Evolutionary conservation across 176 grass and related monocot genomes (phyloP).

Genomic region (Oryza coarctata): DNA sequence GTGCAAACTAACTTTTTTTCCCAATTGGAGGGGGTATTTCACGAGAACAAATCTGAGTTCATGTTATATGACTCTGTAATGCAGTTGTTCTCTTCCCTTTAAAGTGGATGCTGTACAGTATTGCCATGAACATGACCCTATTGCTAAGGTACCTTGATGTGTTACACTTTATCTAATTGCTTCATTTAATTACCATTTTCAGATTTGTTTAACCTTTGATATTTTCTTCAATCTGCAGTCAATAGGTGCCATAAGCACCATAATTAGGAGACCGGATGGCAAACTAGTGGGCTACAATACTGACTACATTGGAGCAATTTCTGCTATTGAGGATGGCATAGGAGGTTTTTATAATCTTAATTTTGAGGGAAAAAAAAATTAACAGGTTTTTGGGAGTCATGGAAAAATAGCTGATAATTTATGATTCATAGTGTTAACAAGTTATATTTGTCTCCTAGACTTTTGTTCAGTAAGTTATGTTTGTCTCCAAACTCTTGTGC

Average conservation of each 20-base stretch:
- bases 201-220: constrained; percentile 32
- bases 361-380: too few relatives aligned
- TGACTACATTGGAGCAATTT: constrained; percentile 95
- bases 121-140: constrained; percentile 79
- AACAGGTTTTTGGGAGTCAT: background rate
- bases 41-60: constrained; percentile 20
- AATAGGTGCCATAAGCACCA: constrained; percentile 95
- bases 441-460: too few relatives aligned
- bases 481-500: too few relatives aligned
- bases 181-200: constrained; percentile 27
- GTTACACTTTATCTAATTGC: constrained; percentile 11
- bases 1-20: background rate
- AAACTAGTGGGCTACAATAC: constrained; percentile 96
- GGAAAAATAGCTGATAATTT: constrained; percentile 16
- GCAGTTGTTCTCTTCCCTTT: constrained; percentile 87
- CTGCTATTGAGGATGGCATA: constrained; percentile 96
- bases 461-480: too few relatives aligned
- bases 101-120: constrained; percentile 80
- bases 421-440: too few relatives aligned
- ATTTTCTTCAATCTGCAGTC: constrained; percentile 54
- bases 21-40: background rate
- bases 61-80: constrained; percentile 35
- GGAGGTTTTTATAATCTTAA: constrained; percentile 54
- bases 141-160: constrained; percentile 72
- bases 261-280: constrained; percentile 70